Base-by-base conservation (phyloP, 179 eudicot genomes). In the Pouteria campechiana region DNA sequence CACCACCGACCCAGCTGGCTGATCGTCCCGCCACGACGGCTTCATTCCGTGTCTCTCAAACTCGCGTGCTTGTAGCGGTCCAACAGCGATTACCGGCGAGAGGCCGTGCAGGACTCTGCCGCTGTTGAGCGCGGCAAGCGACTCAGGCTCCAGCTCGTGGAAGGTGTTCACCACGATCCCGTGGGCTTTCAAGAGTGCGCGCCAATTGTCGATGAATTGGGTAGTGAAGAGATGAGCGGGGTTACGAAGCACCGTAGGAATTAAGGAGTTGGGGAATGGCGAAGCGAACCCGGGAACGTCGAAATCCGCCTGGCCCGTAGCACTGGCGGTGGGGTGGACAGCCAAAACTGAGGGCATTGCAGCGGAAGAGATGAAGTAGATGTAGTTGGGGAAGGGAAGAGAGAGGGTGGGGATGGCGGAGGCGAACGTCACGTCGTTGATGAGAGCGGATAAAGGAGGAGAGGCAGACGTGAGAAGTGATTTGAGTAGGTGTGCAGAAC, bases 141-240 rank as follows among this genome's bases (percentile, higher is more conserved):
- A 25, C 31, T 72, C 76, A 0, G 43, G 20, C 33, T 81, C 93
- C 7, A 78, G 70, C 14, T 14, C 48, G 5, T 64, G 50, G 3
- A 72, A 75, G 2, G 67, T 72, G 48, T 81, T 81, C 17, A 78
- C 5, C 13, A 81, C 14, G 3, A 81, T 17, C 9, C 73, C 83
- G 32, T 50, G 58, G 7, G 57, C 48, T 16, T 46, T 29, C 1
- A 16, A 1, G 2, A 79, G 32, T 6, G 38, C 44, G 18, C 21
- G 44, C 20, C 43, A 49, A 15, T 63, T 66, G 0, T 57, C 55
- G 1, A 22, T 41, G 2, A 68, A 6, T 4, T 52, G 17, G 22
- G 36, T 52, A 8, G 67, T 48, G 32, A 74, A 78, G 15, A 69
- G 30, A 31, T 52, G 65, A 6, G 41, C 19, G 2, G 72, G 41